Percentiles rank a stretch among this genome's conserved stretches.
phyloP scores from a whole-genome alignment of 805 yeast species.

The Zygoascus flipseniorum region DNA sequence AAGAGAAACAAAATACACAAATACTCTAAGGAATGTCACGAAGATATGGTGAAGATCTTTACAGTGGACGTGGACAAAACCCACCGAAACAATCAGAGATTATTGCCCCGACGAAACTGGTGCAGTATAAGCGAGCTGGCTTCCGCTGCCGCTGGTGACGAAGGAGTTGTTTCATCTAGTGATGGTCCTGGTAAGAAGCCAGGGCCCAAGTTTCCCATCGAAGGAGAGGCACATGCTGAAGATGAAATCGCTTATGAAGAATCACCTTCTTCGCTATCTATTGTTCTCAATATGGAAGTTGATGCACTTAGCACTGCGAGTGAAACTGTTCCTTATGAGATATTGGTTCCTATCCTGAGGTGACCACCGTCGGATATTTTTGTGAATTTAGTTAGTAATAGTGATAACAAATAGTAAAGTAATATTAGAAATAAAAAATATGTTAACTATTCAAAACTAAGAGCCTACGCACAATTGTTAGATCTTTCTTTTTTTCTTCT shows the following conservation, averaged over 20 bases:
- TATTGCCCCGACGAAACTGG: constrained; percentile 52
- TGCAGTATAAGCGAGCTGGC: constrained; percentile 31
- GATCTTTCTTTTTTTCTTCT: too few relatives aligned
- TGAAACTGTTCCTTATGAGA: constrained; percentile 54
- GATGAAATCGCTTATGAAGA: constrained; percentile 12
- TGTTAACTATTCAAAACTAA: too few relatives aligned
- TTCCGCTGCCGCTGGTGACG: not conserved
- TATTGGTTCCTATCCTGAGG: constrained; percentile 49
- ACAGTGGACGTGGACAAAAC: constrained; percentile 47
- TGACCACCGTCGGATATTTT: too few relatives aligned
- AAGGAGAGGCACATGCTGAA: constrained; percentile 4
- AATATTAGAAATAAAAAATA: too few relatives aligned
- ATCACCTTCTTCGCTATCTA: constrained; percentile 40
- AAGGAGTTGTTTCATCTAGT: constrained; percentile 2
- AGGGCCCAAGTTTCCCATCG: not conserved
- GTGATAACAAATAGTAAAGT: too few relatives aligned
- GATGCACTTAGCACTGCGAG: constrained; percentile 42
- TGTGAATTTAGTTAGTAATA: too few relatives aligned
- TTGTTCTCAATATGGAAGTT: constrained; percentile 67
- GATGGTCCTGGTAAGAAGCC: constrained; percentile 9
- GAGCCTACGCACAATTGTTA: too few relatives aligned
- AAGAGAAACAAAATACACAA: constrained; percentile 57
- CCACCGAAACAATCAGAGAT: constrained; percentile 39
- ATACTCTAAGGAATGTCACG: constrained; percentile 50
- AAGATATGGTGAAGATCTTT: constrained; percentile 75